Conservation (phyloP, 2,329 filamentous ascomycete species). For the Pseudocercospora pini-densiflorae region DNA sequence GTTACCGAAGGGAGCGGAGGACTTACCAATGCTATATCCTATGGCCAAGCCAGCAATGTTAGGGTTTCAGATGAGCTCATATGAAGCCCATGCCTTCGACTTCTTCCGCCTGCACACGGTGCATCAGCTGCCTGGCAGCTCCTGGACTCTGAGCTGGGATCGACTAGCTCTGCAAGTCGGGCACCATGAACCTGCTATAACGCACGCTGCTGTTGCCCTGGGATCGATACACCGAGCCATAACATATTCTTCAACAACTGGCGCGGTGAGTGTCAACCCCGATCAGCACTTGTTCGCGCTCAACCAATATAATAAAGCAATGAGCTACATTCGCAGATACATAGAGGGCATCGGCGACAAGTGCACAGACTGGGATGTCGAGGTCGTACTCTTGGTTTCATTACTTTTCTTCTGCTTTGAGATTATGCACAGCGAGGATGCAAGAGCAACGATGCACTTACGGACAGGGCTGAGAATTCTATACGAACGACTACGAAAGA, state of each 20-base stretch:
- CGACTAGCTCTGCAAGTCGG: constrained; percentile 22
- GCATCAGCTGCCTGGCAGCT: constrained; percentile 26
- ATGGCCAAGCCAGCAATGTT: constrained; percentile 13
- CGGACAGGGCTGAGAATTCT: constrained; percentile 24
- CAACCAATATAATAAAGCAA: constrained; percentile 25
- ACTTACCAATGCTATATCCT: constrained; percentile 16
- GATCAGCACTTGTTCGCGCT: constrained; percentile 22
- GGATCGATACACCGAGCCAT: constrained; percentile 24
- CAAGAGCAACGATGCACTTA: constrained; percentile 21
- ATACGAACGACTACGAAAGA: constrained; percentile 19
- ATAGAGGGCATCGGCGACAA: constrained; percentile 17
- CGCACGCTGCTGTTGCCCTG: constrained; percentile 24
- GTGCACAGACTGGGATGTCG: constrained; percentile 19
- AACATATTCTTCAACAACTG: not conserved
- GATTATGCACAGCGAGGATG: constrained; percentile 23
- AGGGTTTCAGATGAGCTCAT: constrained; percentile 13
- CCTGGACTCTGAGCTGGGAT: constrained; percentile 26
- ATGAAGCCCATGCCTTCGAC: constrained; percentile 26
- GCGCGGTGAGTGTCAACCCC: constrained; percentile 13
- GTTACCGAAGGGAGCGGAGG: constrained; percentile 14
- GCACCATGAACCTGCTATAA: constrained; percentile 24
- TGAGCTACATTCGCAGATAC: constrained; percentile 20
- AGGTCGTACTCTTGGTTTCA: constrained; percentile 24
- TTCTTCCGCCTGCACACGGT: constrained; percentile 26
- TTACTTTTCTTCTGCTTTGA: constrained; percentile 29